These are phyloP conservation scores for Begonia peltatifolia DNA, from an alignment of 306 rosid species.

Conservation along the genomic window DNA sequence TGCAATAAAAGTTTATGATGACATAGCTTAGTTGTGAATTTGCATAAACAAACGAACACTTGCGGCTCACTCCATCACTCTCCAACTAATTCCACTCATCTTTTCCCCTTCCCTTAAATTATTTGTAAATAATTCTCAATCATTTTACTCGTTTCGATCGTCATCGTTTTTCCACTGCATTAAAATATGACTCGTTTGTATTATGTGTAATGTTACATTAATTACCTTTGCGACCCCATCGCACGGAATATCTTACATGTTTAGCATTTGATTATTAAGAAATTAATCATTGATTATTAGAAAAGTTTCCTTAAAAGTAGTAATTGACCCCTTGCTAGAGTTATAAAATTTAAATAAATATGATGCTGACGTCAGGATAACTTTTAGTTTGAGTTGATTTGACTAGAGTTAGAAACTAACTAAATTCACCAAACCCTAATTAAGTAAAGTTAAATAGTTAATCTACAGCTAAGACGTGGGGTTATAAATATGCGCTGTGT, in stretches of 20 bases:
- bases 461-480: too few relatives aligned
- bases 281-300: background rate
- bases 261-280: conserved; percentile 2
- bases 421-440: too few relatives aligned
- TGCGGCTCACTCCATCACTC: conserved; percentile 10
- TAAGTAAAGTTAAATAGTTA: too few relatives aligned
- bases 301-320: background rate
- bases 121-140: too few relatives aligned
- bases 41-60: too few relatives aligned
- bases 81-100: conserved; percentile 15
- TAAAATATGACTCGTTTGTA: too few relatives aligned
- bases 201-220: background rate
- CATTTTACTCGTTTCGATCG: too few relatives aligned
- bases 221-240: conserved; percentile 1
- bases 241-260: conserved; percentile 12
- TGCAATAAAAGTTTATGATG: too few relatives aligned
- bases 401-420: background rate
- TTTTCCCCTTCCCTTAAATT: conserved; percentile 1
- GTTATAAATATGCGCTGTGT: background rate
- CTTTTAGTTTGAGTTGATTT: background rate
- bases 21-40: too few relatives aligned
- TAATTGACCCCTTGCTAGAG: background rate
- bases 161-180: too few relatives aligned
- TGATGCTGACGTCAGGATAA: too few relatives aligned
- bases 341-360: too few relatives aligned